Evolutionary conservation across 2,329 filamentous ascomycete species (phyloP), one percentile per base, ranked within the genome.

Genomic region (Colletotrichum aenigma): DNA sequence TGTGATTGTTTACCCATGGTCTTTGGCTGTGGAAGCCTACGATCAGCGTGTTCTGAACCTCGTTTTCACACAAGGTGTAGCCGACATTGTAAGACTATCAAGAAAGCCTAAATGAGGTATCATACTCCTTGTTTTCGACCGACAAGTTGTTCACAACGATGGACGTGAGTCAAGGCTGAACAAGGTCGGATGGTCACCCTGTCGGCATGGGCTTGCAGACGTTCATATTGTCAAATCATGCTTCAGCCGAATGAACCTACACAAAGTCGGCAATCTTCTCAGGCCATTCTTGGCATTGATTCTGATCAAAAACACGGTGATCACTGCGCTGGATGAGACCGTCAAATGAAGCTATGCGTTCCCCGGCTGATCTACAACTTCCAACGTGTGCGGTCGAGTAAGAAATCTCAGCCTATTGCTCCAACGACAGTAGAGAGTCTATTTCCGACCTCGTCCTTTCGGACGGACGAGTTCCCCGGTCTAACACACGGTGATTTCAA

Each of bases 21-120:
- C 36, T 16, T 0, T 18, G 0, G 36, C 0, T 43, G 7, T 43
- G 36, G 8, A 43, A 43, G 8, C 16, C 36, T 0, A 43, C 38
- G 9, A 0, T 10, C 38, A 12, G 18, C 38, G 18, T 48, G 18
- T n/a, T 10, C 38, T 48, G 38, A n/a, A n/a, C 38, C 16, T 18
- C 15, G 34, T 16, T 38, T 16, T 38, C 13, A 38, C 7, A n/a
- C 8, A 43, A 43, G 16, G 4, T 43, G 4, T 1, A 43, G 8
- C 6, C 38, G 18, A 10, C 18, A n/a, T 6, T 48, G 38, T 48
- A n/a, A 5, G 6, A 12, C 38, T 48, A n/a, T 48, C 18, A 48
- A 48, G 1, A 4, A 48, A n/a, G 5, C 9, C 38, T 6, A 48
- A 24, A 52, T 7, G n/a, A 52, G 3, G 38, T 3, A 7, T n/a